Percentiles rank a stretch among this genome's conserved stretches.
Evolutionary conservation across 306 rosid species (phyloP).

Genomic region (Prunus armeniaca): DNA sequence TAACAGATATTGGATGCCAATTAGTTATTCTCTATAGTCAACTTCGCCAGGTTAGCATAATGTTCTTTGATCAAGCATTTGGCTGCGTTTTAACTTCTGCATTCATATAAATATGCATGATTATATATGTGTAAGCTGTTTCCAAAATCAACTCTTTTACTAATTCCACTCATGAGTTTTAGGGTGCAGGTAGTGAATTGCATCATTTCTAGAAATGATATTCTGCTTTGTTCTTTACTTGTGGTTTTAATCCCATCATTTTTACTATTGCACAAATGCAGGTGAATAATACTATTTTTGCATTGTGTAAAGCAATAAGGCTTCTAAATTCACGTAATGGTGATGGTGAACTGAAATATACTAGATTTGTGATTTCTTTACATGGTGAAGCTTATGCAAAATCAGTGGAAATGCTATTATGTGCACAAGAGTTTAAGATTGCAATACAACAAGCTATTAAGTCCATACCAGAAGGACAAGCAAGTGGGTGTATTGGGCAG

Average conservation of each 20-base stretch:
- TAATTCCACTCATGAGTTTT: not conserved
- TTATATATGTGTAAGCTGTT: not conserved
- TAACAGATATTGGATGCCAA: slow-evolving; percentile 62
- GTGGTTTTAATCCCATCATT: slow-evolving; percentile 22
- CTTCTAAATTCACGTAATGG: slow-evolving; percentile 30
- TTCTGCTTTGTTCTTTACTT: not conserved
- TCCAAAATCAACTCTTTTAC: not conserved
- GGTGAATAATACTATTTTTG: slow-evolving; percentile 63
- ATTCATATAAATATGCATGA: not conserved
- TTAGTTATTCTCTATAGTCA: slow-evolving; percentile 67
- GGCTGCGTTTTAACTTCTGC: not conserved
- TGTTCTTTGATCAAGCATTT: slow-evolving; percentile 24
- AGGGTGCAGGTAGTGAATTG: not conserved
- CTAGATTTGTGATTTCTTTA: slow-evolving; percentile 43
- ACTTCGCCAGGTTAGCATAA: slow-evolving; percentile 82
- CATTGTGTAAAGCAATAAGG: slow-evolving; percentile 81
- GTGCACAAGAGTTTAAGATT: slow-evolving; percentile 51
- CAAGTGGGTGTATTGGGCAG: slow-evolving; percentile 55
- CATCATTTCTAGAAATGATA: not conserved
- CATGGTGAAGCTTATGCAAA: slow-evolving; percentile 46
- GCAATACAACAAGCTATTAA: slow-evolving; percentile 54
- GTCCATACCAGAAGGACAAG: slow-evolving; percentile 89
- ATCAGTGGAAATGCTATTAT: slow-evolving; percentile 64
- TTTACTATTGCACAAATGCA: slow-evolving; percentile 44
- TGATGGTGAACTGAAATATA: slow-evolving; percentile 34